These are phyloP conservation scores for Panicum miliaceum DNA, from an alignment of 176 grass and related monocot species.

Conservation along the genomic window DNA sequence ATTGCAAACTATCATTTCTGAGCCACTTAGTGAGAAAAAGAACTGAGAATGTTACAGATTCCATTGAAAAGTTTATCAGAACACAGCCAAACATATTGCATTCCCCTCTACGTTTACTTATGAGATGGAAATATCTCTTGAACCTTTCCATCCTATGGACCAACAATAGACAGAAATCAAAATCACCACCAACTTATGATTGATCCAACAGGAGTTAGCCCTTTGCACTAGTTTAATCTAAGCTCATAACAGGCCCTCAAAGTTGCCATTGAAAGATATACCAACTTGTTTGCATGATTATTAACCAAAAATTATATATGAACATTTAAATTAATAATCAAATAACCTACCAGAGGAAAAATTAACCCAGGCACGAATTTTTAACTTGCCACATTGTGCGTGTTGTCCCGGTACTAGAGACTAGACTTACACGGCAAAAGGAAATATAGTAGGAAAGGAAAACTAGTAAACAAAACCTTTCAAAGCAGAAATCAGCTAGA, in stretches of 20 bases:
- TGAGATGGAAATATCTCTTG: conserved; percentile 5
- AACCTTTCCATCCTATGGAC: conserved; percentile 10
- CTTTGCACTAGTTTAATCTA: background rate
- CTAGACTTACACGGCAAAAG: conserved; percentile 23
- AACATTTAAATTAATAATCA: conserved; percentile 10
- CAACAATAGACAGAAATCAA: conserved; percentile 19
- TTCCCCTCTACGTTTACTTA: background rate
- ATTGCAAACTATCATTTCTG: conserved; percentile 12
- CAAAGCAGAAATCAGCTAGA: conserved; percentile 23
- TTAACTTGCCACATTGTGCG: conserved; percentile 22
- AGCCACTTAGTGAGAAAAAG: conserved; percentile 20
- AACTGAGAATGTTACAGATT: conserved; percentile 22
- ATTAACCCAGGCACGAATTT: conserved; percentile 11
- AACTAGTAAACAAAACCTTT: background rate
- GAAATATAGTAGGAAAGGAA: background rate
- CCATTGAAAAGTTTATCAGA: conserved; percentile 1
- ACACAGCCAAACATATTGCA: conserved; percentile 1
- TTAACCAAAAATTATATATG: background rate
- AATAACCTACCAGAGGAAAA: conserved; percentile 11
- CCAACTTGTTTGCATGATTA: background rate
- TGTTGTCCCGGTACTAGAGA: conserved; percentile 8
- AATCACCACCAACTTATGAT: conserved; percentile 32
- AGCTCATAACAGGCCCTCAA: conserved; percentile 7
- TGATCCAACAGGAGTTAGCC: background rate
- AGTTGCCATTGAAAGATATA: background rate